A percentile compares a stretch with the other conserved stretches of the same genome.
These are phyloP conservation scores for Talaromyces verruculosus DNA, from an alignment of 2,329 filamentous ascomycete species.

Conservation along the genomic window DNA sequence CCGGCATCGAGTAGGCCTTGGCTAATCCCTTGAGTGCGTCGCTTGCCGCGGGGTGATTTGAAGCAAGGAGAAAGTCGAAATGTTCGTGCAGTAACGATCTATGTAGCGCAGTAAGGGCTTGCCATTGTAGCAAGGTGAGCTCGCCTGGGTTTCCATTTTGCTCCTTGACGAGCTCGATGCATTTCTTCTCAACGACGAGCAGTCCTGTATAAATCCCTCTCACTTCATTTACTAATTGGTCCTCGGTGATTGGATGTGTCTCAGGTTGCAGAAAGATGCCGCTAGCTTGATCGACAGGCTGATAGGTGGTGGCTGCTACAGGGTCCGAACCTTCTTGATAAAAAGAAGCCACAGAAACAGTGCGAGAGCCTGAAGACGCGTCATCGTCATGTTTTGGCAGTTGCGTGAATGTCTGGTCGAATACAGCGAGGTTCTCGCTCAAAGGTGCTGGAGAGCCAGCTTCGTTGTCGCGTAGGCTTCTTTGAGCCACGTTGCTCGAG, in stretches of 20 bases:
- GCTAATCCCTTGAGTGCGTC: constrained; percentile 67
- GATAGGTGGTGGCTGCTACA: not conserved
- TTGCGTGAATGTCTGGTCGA: not conserved
- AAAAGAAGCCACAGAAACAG: not conserved
- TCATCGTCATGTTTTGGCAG: not conserved
- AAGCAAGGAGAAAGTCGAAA: constrained; percentile 82
- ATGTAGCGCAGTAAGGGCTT: constrained; percentile 78
- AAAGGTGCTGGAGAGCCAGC: not conserved
- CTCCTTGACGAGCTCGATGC: constrained; percentile 75
- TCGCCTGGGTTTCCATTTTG: constrained; percentile 56
- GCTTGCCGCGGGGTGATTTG: constrained; percentile 78
- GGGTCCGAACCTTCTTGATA: not conserved
- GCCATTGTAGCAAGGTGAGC: constrained; percentile 70
- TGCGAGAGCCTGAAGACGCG: constrained; percentile 3
- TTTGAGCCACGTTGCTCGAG: constrained; percentile 11
- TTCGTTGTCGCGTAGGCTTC: constrained; percentile 4
- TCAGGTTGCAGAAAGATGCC: constrained; percentile 58
- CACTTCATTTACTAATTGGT: constrained; percentile 77
- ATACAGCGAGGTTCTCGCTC: not conserved
- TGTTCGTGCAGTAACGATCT: constrained; percentile 78
- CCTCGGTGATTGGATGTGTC: constrained; percentile 69
- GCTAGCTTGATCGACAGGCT: constrained; percentile 21
- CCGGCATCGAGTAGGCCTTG: constrained; percentile 85
- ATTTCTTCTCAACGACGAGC: constrained; percentile 83
- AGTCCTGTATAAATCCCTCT: constrained; percentile 66